Evolutionary conservation across 768 basidiomycete genomes (phyloP), one percentile per base, ranked within the genome.

Genomic region (Hericium coralloides): DNA sequence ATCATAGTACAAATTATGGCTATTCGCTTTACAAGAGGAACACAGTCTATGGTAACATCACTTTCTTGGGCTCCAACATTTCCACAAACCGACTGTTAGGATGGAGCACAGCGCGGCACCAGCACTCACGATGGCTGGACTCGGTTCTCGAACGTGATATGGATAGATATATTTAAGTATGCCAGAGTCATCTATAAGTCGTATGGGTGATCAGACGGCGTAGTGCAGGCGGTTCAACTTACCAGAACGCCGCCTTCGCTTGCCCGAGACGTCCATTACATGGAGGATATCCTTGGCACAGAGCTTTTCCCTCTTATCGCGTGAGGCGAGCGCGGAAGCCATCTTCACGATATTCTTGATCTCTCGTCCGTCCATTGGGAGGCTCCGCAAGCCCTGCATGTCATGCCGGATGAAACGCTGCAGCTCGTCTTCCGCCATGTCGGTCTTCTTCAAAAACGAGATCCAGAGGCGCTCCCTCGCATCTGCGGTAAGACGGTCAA

Each of bases 281-380:
- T 22, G 22, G 8, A 49, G 18, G 12, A 25, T 22, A n/a, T 49
- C 41, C 41, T 15, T 14, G 8, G 8, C 8, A 6, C 18, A 17
- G 17, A 43, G 41, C 41, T 15, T 18, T 7, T 18, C 6, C 4
- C 31, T 6, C 8, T 43, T 18, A 43, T 8, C 4, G 41, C 18
- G 41, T 18, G 41, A 15, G 15, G 84, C 83, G 36, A 85, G 72
- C 53, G 81, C 80, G 55, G 79, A 77, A 17, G 84, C 84, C 2
- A 83, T 86, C 59, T 80, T 73, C 22, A 80, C 80, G 6, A 81
- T 81, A 60, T 87, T 86, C 78, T 84, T 87, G 65, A 85, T 85
- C 70, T 84, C 81, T 43, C 83, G 64, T 10, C 84, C 84, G 63
- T 85, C 85, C 57, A 85, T 71, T 72, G 26, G 70, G 71, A 51